These are phyloP conservation scores for Trypanosomatidae sp. DNA, from an alignment of 208 protist genomes.

Conservation along the genomic window DNA sequence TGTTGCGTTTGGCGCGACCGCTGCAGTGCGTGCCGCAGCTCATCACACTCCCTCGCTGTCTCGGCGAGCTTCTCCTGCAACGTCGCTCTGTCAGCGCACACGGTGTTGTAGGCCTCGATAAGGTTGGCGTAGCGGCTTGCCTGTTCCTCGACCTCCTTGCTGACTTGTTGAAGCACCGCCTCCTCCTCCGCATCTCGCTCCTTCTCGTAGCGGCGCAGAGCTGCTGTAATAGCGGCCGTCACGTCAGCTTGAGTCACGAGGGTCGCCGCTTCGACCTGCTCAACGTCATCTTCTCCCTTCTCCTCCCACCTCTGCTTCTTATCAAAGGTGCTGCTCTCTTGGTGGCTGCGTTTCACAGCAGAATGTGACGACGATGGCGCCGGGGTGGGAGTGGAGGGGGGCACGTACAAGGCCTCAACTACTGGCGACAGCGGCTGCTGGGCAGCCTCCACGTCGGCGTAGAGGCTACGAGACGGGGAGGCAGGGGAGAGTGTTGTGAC, in stretches of 20 bases:
- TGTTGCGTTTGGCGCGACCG: constrained; percentile 38
- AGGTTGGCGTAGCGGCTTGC: constrained; percentile 41
- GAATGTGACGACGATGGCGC: neutral
- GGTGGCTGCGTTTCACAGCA: neutral
- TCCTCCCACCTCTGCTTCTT: neutral
- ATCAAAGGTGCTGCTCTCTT: neutral
- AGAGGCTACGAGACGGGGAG: constrained; percentile 38
- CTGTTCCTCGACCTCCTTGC: constrained; percentile 65
- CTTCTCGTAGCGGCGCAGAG: constrained; percentile 58
- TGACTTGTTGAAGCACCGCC: constrained; percentile 59
- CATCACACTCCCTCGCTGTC: constrained; percentile 20
- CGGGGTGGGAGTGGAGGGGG: neutral
- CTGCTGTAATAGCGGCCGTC: constrained; percentile 23
- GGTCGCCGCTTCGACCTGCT: neutral
- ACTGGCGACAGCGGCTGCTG: constrained; percentile 2
- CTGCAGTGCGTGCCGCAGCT: constrained; percentile 31
- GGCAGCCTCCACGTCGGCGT: constrained; percentile 34
- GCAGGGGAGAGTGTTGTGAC: neutral
- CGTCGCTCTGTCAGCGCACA: constrained; percentile 19
- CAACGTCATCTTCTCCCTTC: neutral
- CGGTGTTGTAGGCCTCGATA: constrained; percentile 22
- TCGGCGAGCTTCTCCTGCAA: constrained; percentile 31
- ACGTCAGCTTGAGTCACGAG: constrained; percentile 49
- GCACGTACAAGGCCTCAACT: neutral
- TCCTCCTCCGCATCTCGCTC: constrained; percentile 73